Percentiles rank a stretch among this genome's conserved stretches.
phyloP scores from a whole-genome alignment of 345 rosid species.

The Hypericum perforatum region DNA sequence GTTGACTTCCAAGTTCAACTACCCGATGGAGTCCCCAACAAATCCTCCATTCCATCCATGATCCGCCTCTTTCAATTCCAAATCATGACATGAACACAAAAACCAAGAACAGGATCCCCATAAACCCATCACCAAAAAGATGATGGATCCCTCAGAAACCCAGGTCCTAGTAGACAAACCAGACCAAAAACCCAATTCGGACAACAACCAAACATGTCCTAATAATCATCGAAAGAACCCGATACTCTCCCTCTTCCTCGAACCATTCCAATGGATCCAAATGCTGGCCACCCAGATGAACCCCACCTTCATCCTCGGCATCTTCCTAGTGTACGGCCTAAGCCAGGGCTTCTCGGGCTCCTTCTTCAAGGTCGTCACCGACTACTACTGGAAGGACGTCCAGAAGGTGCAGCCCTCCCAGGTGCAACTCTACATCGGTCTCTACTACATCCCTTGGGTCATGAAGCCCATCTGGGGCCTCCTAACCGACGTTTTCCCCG shows the following conservation, averaged over 20 bases:
- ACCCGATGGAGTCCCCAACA: too few relatives aligned
- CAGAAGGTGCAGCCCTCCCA: conserved; percentile 63
- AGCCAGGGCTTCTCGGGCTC: conserved; percentile 71
- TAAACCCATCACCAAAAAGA: too few relatives aligned
- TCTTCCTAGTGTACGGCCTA: conserved; percentile 60
- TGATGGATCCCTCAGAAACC: too few relatives aligned
- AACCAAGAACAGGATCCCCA: too few relatives aligned
- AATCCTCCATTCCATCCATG: too few relatives aligned
- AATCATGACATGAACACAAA: too few relatives aligned
- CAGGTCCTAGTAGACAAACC: too few relatives aligned
- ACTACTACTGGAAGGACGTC: conserved; percentile 81
- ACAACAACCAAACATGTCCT: conserved; percentile 17
- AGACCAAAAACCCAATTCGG: background rate
- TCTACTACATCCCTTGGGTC: conserved; percentile 73
- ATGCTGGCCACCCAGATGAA: conserved; percentile 54
- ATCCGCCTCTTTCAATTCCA: too few relatives aligned
- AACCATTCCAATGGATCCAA: conserved; percentile 62
- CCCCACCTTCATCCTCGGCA: conserved; percentile 53
- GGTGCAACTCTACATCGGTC: conserved; percentile 61
- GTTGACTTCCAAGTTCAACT: too few relatives aligned
- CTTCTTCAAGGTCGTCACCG: conserved; percentile 63
- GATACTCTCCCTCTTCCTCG: conserved; percentile 36
- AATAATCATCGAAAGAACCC: conserved; percentile 42
- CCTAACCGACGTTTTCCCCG: conserved; percentile 60
- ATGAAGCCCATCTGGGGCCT: conserved; percentile 81